phyloP scores from a whole-genome alignment of 257 asterid species.

The Capsicum rhomboideum region DNA sequence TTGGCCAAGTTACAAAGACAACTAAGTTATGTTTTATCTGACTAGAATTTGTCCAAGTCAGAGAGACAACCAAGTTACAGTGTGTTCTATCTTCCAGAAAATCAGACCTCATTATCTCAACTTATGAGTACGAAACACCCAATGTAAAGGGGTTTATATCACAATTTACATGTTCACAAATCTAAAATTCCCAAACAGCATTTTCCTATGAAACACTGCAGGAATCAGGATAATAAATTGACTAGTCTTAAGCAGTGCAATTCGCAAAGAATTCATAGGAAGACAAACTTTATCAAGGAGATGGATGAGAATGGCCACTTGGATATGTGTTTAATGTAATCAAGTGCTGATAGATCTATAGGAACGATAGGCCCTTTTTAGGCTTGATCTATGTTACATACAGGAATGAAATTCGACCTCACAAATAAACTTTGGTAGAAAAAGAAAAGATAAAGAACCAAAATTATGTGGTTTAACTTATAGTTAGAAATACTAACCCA shows the following conservation, averaged over 20 bases:
- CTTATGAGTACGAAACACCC: background rate
- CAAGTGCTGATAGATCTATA: background rate
- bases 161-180: background rate
- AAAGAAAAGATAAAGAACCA: background rate
- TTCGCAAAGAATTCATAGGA: background rate
- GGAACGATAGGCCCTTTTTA: background rate
- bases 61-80: background rate
- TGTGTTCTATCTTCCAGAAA: background rate
- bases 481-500: slow-evolving; percentile 47
- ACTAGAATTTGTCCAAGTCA: background rate
- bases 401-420: background rate
- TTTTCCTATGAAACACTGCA: background rate
- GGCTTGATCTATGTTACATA: background rate
- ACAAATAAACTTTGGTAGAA: background rate
- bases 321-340: background rate
- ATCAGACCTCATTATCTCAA: background rate
- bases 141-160: background rate
- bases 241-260: background rate
- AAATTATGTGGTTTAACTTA: background rate
- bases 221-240: background rate
- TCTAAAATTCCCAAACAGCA: background rate
- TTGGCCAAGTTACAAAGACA: background rate
- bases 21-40: no score
- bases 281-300: background rate
- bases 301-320: background rate